These are phyloP conservation scores for Termitomyces sp. DNA, from an alignment of 768 basidiomycete species.

Conservation along the genomic window DNA sequence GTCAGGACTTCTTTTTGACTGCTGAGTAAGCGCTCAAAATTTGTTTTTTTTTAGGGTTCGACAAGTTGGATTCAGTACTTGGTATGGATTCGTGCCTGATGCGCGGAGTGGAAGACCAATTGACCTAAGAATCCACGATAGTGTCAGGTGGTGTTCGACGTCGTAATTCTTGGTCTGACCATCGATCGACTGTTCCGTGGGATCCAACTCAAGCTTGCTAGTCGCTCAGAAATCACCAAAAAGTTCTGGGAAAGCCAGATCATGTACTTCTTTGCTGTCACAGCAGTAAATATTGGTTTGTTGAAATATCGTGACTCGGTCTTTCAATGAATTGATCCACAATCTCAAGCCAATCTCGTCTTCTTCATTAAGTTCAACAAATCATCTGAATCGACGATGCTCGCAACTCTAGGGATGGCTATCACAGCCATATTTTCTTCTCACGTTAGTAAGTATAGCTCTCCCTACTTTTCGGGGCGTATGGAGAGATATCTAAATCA, in stretches of 20 bases:
- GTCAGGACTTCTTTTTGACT: neutral
- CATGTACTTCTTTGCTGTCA: slow-evolving; percentile 19
- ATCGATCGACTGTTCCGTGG: slow-evolving; percentile 16
- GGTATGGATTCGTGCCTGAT: neutral
- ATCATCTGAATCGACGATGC: slow-evolving; percentile 17
- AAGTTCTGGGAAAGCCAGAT: slow-evolving; percentile 19
- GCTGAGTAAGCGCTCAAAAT: neutral
- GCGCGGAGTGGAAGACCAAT: neutral
- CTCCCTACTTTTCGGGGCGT: neutral
- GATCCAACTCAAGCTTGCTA: slow-evolving; percentile 11
- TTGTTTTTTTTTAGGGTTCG: slow-evolving; percentile 8
- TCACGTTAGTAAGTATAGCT: slow-evolving; percentile 15
- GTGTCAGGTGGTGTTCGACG: slow-evolving; percentile 18
- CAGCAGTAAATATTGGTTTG: slow-evolving; percentile 16
- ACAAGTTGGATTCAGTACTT: slow-evolving; percentile 19
- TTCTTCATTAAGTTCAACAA: slow-evolving; percentile 18
- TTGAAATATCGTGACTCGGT: neutral
- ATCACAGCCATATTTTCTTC: slow-evolving; percentile 16
- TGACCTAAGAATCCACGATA: neutral
- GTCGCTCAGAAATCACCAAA: slow-evolving; percentile 16
- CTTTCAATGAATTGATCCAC: neutral
- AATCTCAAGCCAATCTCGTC: slow-evolving; percentile 14
- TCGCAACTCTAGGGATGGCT: slow-evolving; percentile 19
- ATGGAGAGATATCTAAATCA: neutral
- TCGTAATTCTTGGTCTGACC: slow-evolving; percentile 17